Evolutionary conservation across 78 protist genomes (phyloP), one percentile per base, ranked within the genome.

Genomic region (Chrysochromulina parva): DNA sequence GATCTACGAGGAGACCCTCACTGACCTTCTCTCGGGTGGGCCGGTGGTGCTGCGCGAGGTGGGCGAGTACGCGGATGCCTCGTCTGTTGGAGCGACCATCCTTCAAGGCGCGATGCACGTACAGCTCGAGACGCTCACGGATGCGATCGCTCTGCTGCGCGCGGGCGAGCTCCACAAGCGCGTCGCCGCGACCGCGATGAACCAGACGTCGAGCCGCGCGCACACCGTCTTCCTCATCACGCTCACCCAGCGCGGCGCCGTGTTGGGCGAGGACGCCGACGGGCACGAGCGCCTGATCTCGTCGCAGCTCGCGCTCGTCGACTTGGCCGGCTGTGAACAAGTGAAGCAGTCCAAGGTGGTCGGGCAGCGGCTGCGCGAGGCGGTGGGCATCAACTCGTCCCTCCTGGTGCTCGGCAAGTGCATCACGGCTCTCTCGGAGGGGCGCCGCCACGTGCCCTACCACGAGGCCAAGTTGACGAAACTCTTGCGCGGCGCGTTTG

Each of bases 261-360:
- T 24, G 74, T 1, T 10, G 55, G 28, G 28, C 89, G 54, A 13
- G 66, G 4, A 53, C 62, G 38, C 17, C 3, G 60, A n/a, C 20
- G 85, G 28, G 1, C 57, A 20, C 60, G 22, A 1, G 20, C 65
- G 13, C 58, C n/a, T 65, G 28, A 7, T 28, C 52, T 2, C 14
- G 58, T 88, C 91, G 52, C 91, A 88, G 71, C 85, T 88, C 38
- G 4, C 52, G 55, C 28, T 88, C 24, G 91, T 62, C 55, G 91
- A 88, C 85, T 69, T 88, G 9, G 91, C 91, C 28, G 91, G 91
- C 26, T 88, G 55, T 53, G 91, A 88, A 85, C 91, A 88, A 59
- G 22, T 88, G 71, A 88, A 55, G 66, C 76, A 67, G 85, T n/a
- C 57, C 54, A 9, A 20, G 28, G 73, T 66, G 10, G 73, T 19